These are phyloP conservation scores for Phylloporus rhodoxanthus DNA, from an alignment of 768 basidiomycete genomes.

Conservation along the genomic window DNA sequence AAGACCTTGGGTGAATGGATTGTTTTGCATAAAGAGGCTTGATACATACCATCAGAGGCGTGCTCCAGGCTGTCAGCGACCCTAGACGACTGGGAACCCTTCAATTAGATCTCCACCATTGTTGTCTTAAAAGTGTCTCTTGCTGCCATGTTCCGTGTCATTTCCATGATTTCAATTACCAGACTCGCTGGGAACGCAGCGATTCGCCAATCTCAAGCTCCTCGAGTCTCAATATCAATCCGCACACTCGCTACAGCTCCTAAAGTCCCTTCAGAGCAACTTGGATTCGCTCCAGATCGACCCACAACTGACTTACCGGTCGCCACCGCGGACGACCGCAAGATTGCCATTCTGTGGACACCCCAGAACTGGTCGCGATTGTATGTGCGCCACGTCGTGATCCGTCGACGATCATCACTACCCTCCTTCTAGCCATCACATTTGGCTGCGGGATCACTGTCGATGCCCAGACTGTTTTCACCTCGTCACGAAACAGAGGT, in stretches of 20 bases:
- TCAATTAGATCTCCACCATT: too few relatives aligned
- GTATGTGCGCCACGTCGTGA: conserved; percentile 39
- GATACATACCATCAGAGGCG: too few relatives aligned
- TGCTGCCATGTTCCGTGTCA: background rate
- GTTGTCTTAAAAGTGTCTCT: too few relatives aligned
- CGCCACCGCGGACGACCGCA: conserved; percentile 49
- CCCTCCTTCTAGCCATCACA: conserved; percentile 63
- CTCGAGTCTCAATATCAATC: too few relatives aligned
- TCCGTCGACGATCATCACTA: background rate
- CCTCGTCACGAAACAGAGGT: conserved; percentile 80
- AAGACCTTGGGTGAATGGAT: too few relatives aligned
- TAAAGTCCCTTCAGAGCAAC: conserved; percentile 24
- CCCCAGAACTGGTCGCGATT: conserved; percentile 68
- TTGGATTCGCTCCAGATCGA: conserved; percentile 22
- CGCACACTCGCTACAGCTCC: background rate
- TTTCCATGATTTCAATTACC: background rate
- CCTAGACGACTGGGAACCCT: too few relatives aligned
- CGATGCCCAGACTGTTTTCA: conserved; percentile 85
- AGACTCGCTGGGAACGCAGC: too few relatives aligned
- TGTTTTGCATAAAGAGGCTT: too few relatives aligned
- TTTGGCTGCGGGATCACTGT: conserved; percentile 93
- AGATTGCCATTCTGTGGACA: conserved; percentile 71
- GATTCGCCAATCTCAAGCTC: background rate
- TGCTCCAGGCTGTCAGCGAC: too few relatives aligned
- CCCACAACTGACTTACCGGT: conserved; percentile 39